A percentile compares a stretch with the other conserved stretches of the same genome.
Conservation (phyloP, 768 basidiomycete genomes). For the Fistulinella prunicolor region DNA sequence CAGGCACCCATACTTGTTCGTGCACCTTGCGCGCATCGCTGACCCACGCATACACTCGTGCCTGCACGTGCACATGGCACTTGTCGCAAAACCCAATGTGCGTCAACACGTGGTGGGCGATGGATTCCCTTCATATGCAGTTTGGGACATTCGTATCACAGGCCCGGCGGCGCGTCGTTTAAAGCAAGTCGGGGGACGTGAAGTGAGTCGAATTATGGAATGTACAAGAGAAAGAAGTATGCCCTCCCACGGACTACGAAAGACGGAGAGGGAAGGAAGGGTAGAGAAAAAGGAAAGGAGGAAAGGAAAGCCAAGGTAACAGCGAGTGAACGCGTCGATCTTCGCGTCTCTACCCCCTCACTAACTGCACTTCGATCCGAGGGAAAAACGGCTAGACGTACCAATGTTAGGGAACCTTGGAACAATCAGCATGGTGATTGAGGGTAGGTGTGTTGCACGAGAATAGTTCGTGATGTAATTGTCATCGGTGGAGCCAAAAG, state of each 20-base stretch:
- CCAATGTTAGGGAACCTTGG: background rate
- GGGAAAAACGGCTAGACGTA: background rate
- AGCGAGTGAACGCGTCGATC: too few species aligned
- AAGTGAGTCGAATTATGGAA: too few species aligned
- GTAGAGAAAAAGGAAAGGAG: too few species aligned
- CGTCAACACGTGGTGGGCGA: conserved; percentile 32
- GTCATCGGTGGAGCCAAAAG: background rate
- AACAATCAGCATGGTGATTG: conserved; percentile 3
- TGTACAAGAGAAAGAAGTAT: too few species aligned
- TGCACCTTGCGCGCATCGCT: conserved; percentile 27
- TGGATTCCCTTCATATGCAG: conserved; percentile 33
- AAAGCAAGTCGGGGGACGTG: too few species aligned
- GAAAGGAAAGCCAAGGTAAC: too few species aligned
- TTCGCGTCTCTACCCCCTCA: too few species aligned
- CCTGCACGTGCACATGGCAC: conserved; percentile 30
- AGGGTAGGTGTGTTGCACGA: background rate
- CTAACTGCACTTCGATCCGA: too few species aligned
- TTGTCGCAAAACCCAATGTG: conserved; percentile 32
- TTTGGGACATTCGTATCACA: conserved; percentile 29
- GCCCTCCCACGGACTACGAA: too few species aligned
- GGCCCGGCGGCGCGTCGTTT: conserved; percentile 29
- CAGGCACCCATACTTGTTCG: too few species aligned
- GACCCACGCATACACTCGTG: conserved; percentile 32
- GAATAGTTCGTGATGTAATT: background rate
- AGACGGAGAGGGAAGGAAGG: too few species aligned